These are phyloP conservation scores for Paramarasmius palmivorus DNA, from an alignment of 1,284 basidiomycete genomes.

Conservation along the genomic window DNA sequence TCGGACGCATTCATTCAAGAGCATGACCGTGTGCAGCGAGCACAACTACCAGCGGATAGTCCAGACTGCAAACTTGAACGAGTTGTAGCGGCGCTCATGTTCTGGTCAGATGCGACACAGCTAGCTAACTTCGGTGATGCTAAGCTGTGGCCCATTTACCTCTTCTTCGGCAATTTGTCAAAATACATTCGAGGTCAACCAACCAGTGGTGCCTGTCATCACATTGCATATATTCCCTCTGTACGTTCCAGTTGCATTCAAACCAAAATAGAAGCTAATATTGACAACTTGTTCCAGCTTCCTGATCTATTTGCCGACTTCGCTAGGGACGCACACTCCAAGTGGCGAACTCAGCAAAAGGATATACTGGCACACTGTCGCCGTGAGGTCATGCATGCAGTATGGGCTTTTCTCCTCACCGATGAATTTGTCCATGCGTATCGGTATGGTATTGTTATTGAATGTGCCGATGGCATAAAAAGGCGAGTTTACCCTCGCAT, in stretches of 20 bases:
- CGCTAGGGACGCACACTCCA: not conserved
- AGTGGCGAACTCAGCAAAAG: slow-evolving; percentile 1
- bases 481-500: slow-evolving; percentile 26
- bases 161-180: slow-evolving; percentile 31
- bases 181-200: slow-evolving; percentile 29
- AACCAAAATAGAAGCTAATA: too few species aligned
- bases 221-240: slow-evolving; percentile 31
- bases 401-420: slow-evolving; percentile 25
- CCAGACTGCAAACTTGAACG: slow-evolving; percentile 11
- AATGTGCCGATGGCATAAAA: slow-evolving; percentile 24
- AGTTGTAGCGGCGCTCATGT: slow-evolving; percentile 27
- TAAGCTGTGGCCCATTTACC: slow-evolving; percentile 33
- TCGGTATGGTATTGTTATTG: slow-evolving; percentile 27
- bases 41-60: not conserved
- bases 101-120: slow-evolving; percentile 34
- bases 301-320: slow-evolving; percentile 5
- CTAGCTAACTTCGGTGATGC: slow-evolving; percentile 32
- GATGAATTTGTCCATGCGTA: slow-evolving; percentile 29
- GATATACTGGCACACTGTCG: slow-evolving; percentile 25
- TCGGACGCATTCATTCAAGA: slow-evolving; percentile 9
- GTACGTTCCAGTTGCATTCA: slow-evolving; percentile 20
- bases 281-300: not conserved
- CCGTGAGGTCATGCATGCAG: slow-evolving; percentile 28
- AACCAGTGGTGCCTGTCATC: slow-evolving; percentile 24
- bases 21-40: slow-evolving; percentile 1